Percentiles rank a stretch among this genome's conserved stretches.
Evolutionary conservation across 1,284 basidiomycete genomes (phyloP).

Genomic region (Pseudozyma tsukubaensis): DNA sequence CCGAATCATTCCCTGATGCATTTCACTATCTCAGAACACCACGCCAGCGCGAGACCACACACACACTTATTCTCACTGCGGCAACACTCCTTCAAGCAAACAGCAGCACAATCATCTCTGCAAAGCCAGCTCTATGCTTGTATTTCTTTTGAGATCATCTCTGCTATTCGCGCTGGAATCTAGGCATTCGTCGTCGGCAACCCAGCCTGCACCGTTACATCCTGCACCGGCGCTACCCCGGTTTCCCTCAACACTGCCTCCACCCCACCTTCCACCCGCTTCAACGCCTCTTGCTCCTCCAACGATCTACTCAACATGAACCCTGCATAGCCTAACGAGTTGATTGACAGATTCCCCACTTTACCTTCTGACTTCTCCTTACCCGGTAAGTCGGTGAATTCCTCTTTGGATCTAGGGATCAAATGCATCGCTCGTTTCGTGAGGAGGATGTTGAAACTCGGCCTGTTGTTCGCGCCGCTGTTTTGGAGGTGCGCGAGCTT

Average conservation of each 20-base stretch:
- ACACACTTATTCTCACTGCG: background rate
- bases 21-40: background rate
- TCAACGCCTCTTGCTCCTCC: constrained; percentile 52
- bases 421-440: constrained; percentile 64
- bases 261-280: constrained; percentile 32
- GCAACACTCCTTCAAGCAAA: too few species aligned
- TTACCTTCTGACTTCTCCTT: constrained; percentile 17
- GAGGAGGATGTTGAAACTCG: constrained; percentile 62
- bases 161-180: background rate
- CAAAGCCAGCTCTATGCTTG: background rate
- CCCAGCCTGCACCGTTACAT: constrained; percentile 44
- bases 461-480: background rate
- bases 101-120: too few species aligned
- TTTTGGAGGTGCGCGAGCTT: background rate
- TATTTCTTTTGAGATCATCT: background rate
- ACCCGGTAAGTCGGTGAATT: constrained; percentile 28
- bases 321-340: constrained; percentile 62
- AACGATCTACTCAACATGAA: constrained; percentile 55
- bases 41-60: background rate
- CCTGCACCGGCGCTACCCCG: constrained; percentile 41
- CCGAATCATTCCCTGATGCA: too few species aligned
- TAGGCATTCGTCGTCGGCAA: constrained; percentile 39
- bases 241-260: constrained; percentile 36
- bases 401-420: constrained; percentile 58
- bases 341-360: constrained; percentile 53